Percentiles rank a stretch among this genome's conserved stretches.
phyloP scores from a whole-genome alignment of 2,329 filamentous ascomycete genomes.

The Fusarium tjaetaba region DNA sequence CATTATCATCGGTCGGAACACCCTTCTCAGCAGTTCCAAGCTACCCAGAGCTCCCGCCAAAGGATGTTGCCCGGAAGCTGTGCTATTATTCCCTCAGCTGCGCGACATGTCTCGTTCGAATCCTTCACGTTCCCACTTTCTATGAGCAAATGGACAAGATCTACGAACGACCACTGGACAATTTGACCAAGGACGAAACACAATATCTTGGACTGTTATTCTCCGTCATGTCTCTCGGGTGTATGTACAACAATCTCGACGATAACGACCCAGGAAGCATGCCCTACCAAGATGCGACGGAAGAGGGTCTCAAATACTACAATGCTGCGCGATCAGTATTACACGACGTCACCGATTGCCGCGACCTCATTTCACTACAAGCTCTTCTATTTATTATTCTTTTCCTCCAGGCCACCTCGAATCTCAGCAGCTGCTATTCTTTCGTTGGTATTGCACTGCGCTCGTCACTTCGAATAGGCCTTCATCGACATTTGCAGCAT shows the following conservation, averaged over 20 bases:
- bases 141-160: conserved; percentile 80
- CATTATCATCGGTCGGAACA: conserved; percentile 68
- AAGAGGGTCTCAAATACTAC: conserved; percentile 78
- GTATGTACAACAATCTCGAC: conserved; percentile 72
- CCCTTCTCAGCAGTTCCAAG: conserved; percentile 65
- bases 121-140: conserved; percentile 85
- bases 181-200: conserved; percentile 71
- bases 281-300: conserved; percentile 61
- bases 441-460: conserved; percentile 82
- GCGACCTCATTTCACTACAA: conserved; percentile 79
- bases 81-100: conserved; percentile 67
- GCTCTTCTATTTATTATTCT: conserved; percentile 82
- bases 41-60: conserved; percentile 75
- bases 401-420: conserved; percentile 82
- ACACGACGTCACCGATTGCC: conserved; percentile 73
- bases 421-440: conserved; percentile 81
- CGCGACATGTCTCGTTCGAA: conserved; percentile 69
- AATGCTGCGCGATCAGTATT: conserved; percentile 72
- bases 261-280: conserved; percentile 59
- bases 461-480: conserved; percentile 78
- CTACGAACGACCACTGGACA: conserved; percentile 74
- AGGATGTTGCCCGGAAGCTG: conserved; percentile 62
- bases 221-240: conserved; percentile 75
- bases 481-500: conserved; percentile 77
- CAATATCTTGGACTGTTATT: conserved; percentile 77